Evolutionary conservation across 176 grass and related monocot genomes (phyloP).

Genomic region (Oryza meyeriana): DNA sequence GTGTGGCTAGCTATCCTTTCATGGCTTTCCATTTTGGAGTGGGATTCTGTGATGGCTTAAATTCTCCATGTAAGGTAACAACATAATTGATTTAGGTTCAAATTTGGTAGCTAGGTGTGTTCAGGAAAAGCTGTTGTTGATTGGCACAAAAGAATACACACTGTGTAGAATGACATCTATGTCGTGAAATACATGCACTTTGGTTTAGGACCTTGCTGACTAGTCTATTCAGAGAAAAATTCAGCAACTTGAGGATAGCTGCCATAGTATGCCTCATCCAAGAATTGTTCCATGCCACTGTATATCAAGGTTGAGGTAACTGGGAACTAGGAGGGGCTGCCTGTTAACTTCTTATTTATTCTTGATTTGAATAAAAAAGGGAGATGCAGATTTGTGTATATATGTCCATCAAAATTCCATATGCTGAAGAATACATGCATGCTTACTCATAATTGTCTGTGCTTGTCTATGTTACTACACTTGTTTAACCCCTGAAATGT

Average conservation of each 20-base stretch:
- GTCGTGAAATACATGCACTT: not conserved
- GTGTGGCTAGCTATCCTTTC: not conserved
- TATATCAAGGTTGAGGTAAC: not conserved
- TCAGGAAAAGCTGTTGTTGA: not conserved
- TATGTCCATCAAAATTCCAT: not conserved
- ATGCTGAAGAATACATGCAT: not conserved
- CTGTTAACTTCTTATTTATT: not conserved
- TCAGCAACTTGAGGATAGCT: not conserved
- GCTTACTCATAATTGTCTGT: not conserved
- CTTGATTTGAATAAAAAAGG: not conserved
- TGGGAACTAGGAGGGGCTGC: not conserved
- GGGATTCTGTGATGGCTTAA: not conserved
- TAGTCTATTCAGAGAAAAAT: not conserved
- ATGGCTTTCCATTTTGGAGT: not conserved
- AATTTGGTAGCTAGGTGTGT: not conserved
- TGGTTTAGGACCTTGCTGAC: not conserved
- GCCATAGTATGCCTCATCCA: not conserved
- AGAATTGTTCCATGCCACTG: not conserved
- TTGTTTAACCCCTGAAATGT: not conserved
- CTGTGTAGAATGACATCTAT: not conserved
- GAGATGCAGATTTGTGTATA: not conserved
- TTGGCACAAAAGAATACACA: not conserved
- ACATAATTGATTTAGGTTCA: not conserved
- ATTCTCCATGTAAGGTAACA: slow-evolving; percentile 1
- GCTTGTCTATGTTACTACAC: not conserved